phyloP scores from a whole-genome alignment of 2,329 filamentous ascomycete species.

The Macrophomina tecta region DNA sequence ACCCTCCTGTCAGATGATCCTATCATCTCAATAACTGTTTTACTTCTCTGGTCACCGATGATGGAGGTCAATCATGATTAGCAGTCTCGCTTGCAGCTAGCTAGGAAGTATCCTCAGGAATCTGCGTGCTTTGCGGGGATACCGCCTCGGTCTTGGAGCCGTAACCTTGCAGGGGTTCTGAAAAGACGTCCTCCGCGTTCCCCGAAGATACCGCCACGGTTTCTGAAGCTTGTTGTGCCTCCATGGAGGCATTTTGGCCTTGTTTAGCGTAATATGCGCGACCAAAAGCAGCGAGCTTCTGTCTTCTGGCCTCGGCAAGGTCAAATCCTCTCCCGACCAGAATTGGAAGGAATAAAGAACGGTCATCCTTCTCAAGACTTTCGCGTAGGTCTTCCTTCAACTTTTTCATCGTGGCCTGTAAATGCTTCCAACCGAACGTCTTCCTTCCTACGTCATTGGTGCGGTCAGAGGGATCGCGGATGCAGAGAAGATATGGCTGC shows the following conservation, averaged over 20 bases:
- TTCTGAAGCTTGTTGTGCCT: too few species aligned
- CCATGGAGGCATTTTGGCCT: too few species aligned
- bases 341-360: background rate
- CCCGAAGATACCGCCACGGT: too few species aligned
- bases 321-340: conserved; percentile 21
- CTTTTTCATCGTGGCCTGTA: conserved; percentile 47
- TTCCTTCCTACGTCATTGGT: conserved; percentile 63
- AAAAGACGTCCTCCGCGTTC: background rate
- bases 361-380: conserved; percentile 1
- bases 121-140: background rate
- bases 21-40: too few species aligned
- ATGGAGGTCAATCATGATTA: background rate
- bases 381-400: conserved; percentile 11
- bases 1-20: too few species aligned
- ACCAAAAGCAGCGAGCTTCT: conserved; percentile 7
- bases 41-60: too few species aligned
- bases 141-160: background rate
- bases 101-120: background rate
- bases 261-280: background rate
- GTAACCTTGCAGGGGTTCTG: background rate
- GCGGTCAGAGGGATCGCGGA: conserved; percentile 66
- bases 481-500: conserved; percentile 53
- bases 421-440: conserved; percentile 55
- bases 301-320: conserved; percentile 2
- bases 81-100: background rate